Evolutionary conservation across 2,329 filamentous ascomycete species (phyloP).

Genomic region (Phaeophleospora eucalypticola): DNA sequence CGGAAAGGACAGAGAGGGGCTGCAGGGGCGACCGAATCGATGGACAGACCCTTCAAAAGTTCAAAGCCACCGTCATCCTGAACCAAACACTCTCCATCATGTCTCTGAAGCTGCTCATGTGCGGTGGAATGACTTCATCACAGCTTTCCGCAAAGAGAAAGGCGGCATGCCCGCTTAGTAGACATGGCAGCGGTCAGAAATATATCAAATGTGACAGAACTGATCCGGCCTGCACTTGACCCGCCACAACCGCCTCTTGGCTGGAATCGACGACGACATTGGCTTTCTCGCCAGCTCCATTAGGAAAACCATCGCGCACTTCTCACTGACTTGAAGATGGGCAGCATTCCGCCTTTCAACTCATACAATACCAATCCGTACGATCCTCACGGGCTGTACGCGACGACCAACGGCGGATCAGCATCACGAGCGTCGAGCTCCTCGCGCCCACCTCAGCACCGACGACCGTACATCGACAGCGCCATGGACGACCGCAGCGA

Average conservation of each 20-base stretch:
- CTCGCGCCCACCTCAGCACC: neutral
- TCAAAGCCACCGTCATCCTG: neutral
- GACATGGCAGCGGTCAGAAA: neutral
- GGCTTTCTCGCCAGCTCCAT: neutral
- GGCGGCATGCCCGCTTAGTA: neutral
- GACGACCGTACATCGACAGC: constrained; percentile 10
- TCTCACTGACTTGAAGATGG: neutral
- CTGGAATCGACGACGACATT: neutral
- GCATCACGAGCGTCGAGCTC: constrained; percentile 4
- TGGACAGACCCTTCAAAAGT: neutral
- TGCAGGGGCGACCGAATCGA: neutral
- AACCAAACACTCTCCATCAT: too few relatives aligned
- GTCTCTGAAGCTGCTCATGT: neutral
- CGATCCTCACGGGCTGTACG: neutral
- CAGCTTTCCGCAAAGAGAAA: neutral
- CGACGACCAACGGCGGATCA: neutral
- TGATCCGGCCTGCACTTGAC: neutral
- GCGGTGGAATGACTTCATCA: constrained; percentile 1
- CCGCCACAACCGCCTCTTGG: neutral
- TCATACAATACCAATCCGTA: neutral
- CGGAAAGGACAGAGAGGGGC: neutral
- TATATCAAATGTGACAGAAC: neutral
- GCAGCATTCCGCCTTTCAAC: constrained; percentile 2
- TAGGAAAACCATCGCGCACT: neutral
- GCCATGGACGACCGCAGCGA: constrained; percentile 15